A percentile compares a stretch with the other conserved stretches of the same genome.
Evolutionary conservation across 768 basidiomycete species (phyloP).

Genomic region (Suillus brevipes): DNA sequence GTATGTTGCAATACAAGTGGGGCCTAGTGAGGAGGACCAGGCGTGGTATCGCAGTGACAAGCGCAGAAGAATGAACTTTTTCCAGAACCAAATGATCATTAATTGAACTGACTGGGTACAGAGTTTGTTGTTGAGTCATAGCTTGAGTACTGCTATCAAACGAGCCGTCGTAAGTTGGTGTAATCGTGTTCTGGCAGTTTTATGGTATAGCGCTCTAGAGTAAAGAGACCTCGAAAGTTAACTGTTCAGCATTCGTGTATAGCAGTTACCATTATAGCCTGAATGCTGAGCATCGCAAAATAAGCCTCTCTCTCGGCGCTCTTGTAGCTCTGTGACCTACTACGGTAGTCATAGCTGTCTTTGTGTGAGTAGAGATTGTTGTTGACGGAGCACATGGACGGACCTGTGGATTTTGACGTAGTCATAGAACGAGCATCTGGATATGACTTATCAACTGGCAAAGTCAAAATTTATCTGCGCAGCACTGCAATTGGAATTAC

Average conservation of each 20-base stretch:
- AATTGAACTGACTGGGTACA: not conserved
- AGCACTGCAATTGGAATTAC: not conserved
- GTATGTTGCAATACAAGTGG: not conserved
- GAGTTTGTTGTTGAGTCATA: not conserved
- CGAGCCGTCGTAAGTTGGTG: not conserved
- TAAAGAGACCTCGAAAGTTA: not conserved
- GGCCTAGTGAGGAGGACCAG: not conserved
- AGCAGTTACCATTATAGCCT: not conserved
- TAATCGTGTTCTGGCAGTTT: not conserved
- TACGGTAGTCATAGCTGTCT: not conserved
- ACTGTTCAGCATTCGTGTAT: not conserved
- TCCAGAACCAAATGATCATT: not conserved
- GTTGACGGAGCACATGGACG: not conserved
- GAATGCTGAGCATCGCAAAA: not conserved
- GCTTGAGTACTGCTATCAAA: not conserved
- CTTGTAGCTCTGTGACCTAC: not conserved
- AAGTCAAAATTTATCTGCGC: not conserved
- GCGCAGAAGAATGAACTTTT: not conserved
- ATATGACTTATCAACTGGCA: not conserved
- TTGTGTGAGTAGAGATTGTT: not conserved
- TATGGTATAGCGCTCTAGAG: not conserved
- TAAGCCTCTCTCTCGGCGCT: not conserved
- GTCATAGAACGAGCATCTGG: too few species aligned
- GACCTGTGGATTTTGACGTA: not conserved
- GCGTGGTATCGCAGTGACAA: not conserved